Conservation (phyloP, 2,329 filamentous ascomycete genomes). For the Atkinsonella hypoxylon region DNA sequence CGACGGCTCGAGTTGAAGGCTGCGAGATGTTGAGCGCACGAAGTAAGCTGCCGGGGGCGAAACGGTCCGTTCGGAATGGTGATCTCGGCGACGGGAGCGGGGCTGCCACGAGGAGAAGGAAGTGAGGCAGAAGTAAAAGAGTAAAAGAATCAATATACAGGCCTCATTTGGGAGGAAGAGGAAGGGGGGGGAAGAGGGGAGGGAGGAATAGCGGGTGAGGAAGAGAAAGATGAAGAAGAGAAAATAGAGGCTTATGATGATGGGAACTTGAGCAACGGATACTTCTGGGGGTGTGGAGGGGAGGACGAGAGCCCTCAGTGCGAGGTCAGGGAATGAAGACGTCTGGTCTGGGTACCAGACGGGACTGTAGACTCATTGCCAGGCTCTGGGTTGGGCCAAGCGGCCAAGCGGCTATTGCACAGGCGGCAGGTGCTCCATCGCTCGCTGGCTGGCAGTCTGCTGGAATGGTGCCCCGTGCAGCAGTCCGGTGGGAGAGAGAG, state of each 20-base stretch:
- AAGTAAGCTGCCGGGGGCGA: background rate
- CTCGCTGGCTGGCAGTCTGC: too few relatives aligned
- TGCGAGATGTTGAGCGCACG: conserved; percentile 1
- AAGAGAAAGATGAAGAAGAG: conserved; percentile 14
- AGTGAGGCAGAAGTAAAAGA: conserved; percentile 18
- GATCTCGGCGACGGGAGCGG: conserved; percentile 1
- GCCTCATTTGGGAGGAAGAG: conserved; percentile 18
- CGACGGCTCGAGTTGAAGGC: background rate
- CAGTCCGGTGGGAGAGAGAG: too few relatives aligned
- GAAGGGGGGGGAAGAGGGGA: conserved; percentile 5
- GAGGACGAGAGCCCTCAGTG: background rate
- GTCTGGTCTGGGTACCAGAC: too few relatives aligned
- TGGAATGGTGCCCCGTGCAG: too few relatives aligned
- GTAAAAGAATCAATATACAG: conserved; percentile 24
- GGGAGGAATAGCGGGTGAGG: conserved; percentile 14
- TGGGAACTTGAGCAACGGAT: conserved; percentile 2
- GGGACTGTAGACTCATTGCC: background rate
- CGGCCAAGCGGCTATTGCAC: too few relatives aligned
- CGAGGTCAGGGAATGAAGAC: background rate
- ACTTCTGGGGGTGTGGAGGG: background rate
- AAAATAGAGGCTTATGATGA: conserved; percentile 13
- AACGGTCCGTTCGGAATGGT: conserved; percentile 3
- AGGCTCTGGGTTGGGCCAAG: background rate
- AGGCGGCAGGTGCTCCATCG: too few relatives aligned
- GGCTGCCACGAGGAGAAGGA: conserved; percentile 5